A percentile compares a stretch with the other conserved stretches of the same genome.
Conservation (phyloP, 768 basidiomycete genomes). For the Kwoniella mangroviensis region DNA sequence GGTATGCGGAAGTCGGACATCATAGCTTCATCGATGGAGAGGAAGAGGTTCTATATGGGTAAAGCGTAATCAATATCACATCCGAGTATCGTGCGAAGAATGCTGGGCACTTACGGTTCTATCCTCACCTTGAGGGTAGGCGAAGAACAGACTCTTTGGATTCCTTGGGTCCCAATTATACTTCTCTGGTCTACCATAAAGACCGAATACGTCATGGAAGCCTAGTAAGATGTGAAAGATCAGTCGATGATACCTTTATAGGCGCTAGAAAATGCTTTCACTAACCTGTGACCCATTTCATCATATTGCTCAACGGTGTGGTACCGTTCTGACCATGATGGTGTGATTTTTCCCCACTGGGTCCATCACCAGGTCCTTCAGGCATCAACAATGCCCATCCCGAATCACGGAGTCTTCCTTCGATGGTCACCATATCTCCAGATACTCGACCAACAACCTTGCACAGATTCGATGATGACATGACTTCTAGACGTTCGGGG, state of each 20-base stretch:
- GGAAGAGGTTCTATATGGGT: slow-evolving; percentile 72
- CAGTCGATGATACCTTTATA: no score
- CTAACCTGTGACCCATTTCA: slow-evolving; percentile 87
- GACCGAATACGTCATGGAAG: slow-evolving; percentile 80
- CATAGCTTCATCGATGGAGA: slow-evolving; percentile 82
- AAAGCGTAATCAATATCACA: neutral
- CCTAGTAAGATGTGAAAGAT: slow-evolving; percentile 59
- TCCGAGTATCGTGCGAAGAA: slow-evolving; percentile 32
- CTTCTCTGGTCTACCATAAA: slow-evolving; percentile 83
- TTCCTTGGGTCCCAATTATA: slow-evolving; percentile 92
- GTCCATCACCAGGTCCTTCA: slow-evolving; percentile 60
- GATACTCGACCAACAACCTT: slow-evolving; percentile 87
- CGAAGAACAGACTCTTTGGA: slow-evolving; percentile 83
- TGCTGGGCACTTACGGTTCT: slow-evolving; percentile 69
- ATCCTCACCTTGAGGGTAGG: slow-evolving; percentile 82
- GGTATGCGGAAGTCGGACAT: slow-evolving; percentile 38
- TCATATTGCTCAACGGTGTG: slow-evolving; percentile 76
- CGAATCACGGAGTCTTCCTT: slow-evolving; percentile 64
- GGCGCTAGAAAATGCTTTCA: slow-evolving; percentile 16
- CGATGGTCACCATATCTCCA: slow-evolving; percentile 73
- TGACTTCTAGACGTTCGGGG: slow-evolving; percentile 90
- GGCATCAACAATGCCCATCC: slow-evolving; percentile 93
- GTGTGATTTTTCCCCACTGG: slow-evolving; percentile 22
- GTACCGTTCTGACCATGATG: slow-evolving; percentile 9
- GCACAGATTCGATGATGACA: slow-evolving; percentile 84